phyloP scores from a whole-genome alignment of 176 grass and related monocot genomes.

The Aegilops longissima region DNA sequence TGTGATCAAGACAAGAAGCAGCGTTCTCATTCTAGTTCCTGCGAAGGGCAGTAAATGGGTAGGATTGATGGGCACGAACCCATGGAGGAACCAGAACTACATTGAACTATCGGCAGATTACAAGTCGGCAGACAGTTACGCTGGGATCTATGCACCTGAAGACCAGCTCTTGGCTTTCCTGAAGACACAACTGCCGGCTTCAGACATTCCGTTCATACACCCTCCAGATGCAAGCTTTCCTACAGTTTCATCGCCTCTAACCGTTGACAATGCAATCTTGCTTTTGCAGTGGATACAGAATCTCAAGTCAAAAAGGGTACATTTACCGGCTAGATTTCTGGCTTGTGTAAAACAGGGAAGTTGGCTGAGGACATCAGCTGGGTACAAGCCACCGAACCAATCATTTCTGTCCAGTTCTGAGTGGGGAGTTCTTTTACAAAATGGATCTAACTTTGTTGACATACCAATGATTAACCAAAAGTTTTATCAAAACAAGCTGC shows the following conservation, averaged over 20 bases:
- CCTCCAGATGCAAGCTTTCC: constrained; percentile 51
- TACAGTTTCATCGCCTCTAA: constrained; percentile 48
- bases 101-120: constrained; percentile 56
- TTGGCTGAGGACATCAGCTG: constrained; percentile 68
- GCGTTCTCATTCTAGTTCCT: constrained; percentile 60
- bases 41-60: constrained; percentile 68
- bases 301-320: neutral
- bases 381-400: constrained; percentile 56
- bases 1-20: constrained; percentile 6
- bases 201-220: constrained; percentile 55
- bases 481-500: constrained; percentile 44
- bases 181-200: constrained; percentile 9
- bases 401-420: constrained; percentile 49
- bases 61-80: constrained; percentile 57
- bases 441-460: constrained; percentile 48
- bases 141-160: constrained; percentile 40
- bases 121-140: constrained; percentile 23
- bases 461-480: constrained; percentile 66
- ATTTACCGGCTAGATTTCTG: constrained; percentile 40
- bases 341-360: constrained; percentile 42
- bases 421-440: constrained; percentile 62
- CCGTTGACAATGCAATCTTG: constrained; percentile 58
- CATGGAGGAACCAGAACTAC: constrained; percentile 42
- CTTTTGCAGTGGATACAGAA: constrained; percentile 65
- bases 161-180: constrained; percentile 44